Percentiles rank a stretch among this genome's conserved stretches.
These are phyloP conservation scores for Musa beccarii DNA, from an alignment of 176 grass and related monocot species.

Conservation along the genomic window DNA sequence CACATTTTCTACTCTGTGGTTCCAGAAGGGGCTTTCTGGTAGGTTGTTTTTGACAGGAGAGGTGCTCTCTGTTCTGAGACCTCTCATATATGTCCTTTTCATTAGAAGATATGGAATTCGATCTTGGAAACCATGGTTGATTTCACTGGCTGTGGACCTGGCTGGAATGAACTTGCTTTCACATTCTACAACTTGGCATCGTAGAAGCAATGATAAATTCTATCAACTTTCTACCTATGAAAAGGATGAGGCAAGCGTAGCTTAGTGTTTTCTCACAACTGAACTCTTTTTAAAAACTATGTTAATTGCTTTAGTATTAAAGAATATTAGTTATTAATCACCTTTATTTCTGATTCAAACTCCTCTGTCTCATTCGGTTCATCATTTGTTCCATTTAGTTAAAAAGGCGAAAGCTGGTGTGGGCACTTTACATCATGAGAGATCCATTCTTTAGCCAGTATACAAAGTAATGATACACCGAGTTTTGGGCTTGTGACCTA, in stretches of 20 bases:
- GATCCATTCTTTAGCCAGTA: slow-evolving; percentile 86
- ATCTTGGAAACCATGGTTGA: slow-evolving; percentile 94
- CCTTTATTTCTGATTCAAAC: slow-evolving; percentile 8
- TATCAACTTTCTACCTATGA: slow-evolving; percentile 64
- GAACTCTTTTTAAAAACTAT: background rate
- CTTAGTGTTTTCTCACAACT: background rate
- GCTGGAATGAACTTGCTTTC: slow-evolving; percentile 74
- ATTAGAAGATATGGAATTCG: slow-evolving; percentile 85
- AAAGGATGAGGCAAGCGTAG: slow-evolving; percentile 65
- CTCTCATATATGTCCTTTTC: slow-evolving; percentile 75
- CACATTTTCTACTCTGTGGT: slow-evolving; percentile 61
- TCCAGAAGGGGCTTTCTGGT: slow-evolving; percentile 56
- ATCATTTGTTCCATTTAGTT: slow-evolving; percentile 38
- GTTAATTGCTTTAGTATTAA: background rate
- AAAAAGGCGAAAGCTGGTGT: slow-evolving; percentile 87
- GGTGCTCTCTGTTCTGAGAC: slow-evolving; percentile 71
- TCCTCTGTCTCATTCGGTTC: slow-evolving; percentile 7
- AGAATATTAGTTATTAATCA: too few relatives aligned
- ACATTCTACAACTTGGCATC: slow-evolving; percentile 35
- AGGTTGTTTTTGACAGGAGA: slow-evolving; percentile 73
- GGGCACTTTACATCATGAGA: slow-evolving; percentile 83
- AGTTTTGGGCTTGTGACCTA: background rate
- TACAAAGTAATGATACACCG: slow-evolving; percentile 38
- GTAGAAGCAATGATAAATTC: slow-evolving; percentile 34
- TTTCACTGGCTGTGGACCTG: slow-evolving; percentile 71